Evolutionary conservation across 371 early-diverging fungal species (phyloP).

Genomic region (Capillidium rhysosporum): DNA sequence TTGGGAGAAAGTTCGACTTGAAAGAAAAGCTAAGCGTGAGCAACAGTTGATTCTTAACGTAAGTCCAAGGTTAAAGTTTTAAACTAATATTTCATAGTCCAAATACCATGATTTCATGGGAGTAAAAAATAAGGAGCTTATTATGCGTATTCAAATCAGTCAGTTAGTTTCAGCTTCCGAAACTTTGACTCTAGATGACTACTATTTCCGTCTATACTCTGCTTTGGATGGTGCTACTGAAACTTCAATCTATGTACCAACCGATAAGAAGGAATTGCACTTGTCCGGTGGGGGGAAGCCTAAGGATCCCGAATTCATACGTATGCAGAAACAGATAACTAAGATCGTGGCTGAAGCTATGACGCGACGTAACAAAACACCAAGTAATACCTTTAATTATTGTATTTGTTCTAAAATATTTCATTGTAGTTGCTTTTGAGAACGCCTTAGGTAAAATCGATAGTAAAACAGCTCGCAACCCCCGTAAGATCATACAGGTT

Average conservation of each 20-base stretch:
- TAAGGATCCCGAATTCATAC: constrained; percentile 21
- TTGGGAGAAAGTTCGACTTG: not conserved
- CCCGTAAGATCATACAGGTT: constrained; percentile 71
- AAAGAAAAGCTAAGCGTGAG: not conserved
- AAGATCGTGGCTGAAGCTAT: constrained; percentile 80
- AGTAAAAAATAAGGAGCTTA: constrained; percentile 75
- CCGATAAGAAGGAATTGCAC: constrained; percentile 9
- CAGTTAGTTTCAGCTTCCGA: constrained; percentile 59
- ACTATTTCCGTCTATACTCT: constrained; percentile 77
- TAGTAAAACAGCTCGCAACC: constrained; percentile 65
- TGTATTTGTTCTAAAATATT: not conserved
- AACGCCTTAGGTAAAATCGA: constrained; percentile 92
- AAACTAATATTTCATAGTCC: constrained; percentile 22
- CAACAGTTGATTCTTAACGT: not conserved
- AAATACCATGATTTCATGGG: constrained; percentile 76
- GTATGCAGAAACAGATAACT: constrained; percentile 84
- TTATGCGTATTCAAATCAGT: constrained; percentile 76
- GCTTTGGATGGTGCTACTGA: constrained; percentile 17
- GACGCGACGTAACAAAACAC: constrained; percentile 56
- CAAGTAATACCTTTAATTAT: constrained; percentile 16
- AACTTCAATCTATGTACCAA: not conserved
- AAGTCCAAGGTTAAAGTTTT: not conserved
- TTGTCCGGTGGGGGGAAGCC: constrained; percentile 10
- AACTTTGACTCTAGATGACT: constrained; percentile 79
- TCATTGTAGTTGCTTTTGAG: constrained; percentile 33